Base-by-base conservation (phyloP, 345 rosid genomes). In the Salix arbutifolia region DNA sequence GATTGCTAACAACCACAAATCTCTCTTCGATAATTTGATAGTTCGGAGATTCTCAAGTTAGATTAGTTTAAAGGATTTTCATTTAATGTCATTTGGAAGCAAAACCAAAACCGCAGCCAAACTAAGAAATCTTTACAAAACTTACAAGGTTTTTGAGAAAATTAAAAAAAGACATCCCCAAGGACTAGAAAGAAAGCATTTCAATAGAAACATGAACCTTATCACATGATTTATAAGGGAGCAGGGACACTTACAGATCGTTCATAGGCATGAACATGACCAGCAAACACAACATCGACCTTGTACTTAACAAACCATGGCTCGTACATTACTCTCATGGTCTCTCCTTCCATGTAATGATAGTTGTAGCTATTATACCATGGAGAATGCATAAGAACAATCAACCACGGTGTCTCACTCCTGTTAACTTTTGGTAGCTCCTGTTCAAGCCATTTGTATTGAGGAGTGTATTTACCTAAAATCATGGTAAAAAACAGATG, bases 311-410 rank as follows among this genome's bases (percentile, higher is more conserved):
- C 92, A 1, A 94, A 88, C 97, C 97, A 94, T 1, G 83, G 26
- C 74, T 94, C 97, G 18, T n/a, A 94, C 91, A 94, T 88, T 30
- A 92, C 98, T 68, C 98, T 90, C 98, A 94, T 94, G 82, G 87
- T 86, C 84, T 94, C 97, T 1, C 97, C 98, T 90, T 94, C 98
- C 98, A 92, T 91, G 86, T 72, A 94, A 83, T 94, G 98, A 62
- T 94, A 89, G 83, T 89, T 84, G 73, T 92, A 90, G 88, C 98
- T 94, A n/a, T 94, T 94, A 74, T 94, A 92, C 97, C 97, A 94
- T 0, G 97, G 98, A 12, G 92, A 81, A 84, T 94, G 98, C 89
- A 88, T 23, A 11, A 88, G 76, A 78, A 94, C 95, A 46, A 94
- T 89, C 81, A 94, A 83, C 98, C 98, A 94, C 4, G 98, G 97